Evolutionary conservation across 257 asterid genomes (phyloP), one percentile per base, ranked within the genome.

Genomic region (Rubia yunnanensis): DNA sequence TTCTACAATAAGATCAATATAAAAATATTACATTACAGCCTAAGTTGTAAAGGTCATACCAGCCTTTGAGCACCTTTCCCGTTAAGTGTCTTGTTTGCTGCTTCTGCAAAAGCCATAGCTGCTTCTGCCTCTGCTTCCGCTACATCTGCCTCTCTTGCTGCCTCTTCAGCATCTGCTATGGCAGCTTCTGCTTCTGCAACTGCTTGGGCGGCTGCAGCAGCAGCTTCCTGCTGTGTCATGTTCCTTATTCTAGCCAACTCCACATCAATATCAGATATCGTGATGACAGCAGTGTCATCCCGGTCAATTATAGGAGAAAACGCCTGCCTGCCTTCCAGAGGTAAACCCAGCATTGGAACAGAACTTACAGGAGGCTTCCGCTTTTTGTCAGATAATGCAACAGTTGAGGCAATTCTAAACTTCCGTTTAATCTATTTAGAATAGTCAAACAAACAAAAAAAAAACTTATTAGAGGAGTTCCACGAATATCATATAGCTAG

Each of bases 111-210:
- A 60, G 95, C 95, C 78, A 81, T 88, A 50, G 98, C 96, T 15
- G 95, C 95, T 74, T 88, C 98, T 11, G 98, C 98, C 72, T 88
- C 95, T 67, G 96, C 91, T 74, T 91, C 98, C 6, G 95, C 96
- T 44, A 88, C 95, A 77, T 88, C 96, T 70, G 96, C 98, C 69
- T 84, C 95, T 58, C 80, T 85, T 58, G 95, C 95, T 10, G 98
- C 96, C 80, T 84, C 95, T 78, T 84, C 96, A 70, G 98, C 98
- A 72, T 91, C 98, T 39, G 90, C 96, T 82, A 91, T 79, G 56
- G 98, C 95, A 72, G 87, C 90, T 76, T 91, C 98, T 35, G 98
- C 98, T 72, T 88, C 98, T 26, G 96, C 96, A 48, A 91, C 96
- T 57, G 98, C 96, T 81, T 78, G 90, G 68, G 98, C 98, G 17